Evolutionary conservation across 2,329 filamentous ascomycete species (phyloP).

Genomic region (Teratosphaeria gauchensis): DNA sequence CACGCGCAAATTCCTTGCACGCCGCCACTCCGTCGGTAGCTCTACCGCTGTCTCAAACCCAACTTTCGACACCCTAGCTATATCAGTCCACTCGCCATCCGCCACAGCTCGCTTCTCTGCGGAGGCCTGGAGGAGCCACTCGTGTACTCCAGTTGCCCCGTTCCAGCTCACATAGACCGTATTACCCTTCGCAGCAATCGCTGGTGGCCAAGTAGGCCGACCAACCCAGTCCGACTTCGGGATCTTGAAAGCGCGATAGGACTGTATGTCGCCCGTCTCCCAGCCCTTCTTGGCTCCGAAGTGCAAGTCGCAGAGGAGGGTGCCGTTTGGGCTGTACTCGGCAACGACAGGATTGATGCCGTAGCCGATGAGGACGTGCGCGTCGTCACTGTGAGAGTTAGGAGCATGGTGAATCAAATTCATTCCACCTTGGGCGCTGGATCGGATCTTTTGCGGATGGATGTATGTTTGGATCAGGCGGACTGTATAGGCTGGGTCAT

Average conservation of each 20-base stretch:
- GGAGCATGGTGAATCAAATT: background rate
- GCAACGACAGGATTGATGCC: constrained; percentile 20
- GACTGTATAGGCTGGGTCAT: constrained; percentile 10
- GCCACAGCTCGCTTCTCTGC: constrained; percentile 1
- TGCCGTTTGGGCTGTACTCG: constrained; percentile 15
- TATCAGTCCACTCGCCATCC: constrained; percentile 9
- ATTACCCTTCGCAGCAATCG: constrained; percentile 3
- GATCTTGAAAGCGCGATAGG: constrained; percentile 19
- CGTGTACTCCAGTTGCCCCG: constrained; percentile 17
- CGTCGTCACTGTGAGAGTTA: background rate
- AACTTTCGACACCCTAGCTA: constrained; percentile 6
- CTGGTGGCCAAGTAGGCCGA: constrained; percentile 9
- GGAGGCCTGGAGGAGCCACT: constrained; percentile 13
- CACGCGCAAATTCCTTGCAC: background rate
- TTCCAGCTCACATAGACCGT: constrained; percentile 18
- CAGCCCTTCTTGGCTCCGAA: constrained; percentile 17
- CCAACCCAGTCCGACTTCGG: constrained; percentile 13
- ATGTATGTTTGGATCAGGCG: constrained; percentile 13
- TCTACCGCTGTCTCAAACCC: constrained; percentile 14
- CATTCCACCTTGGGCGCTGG: constrained; percentile 16
- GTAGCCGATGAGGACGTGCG: constrained; percentile 18
- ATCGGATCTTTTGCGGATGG: constrained; percentile 13
- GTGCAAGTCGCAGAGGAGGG: constrained; percentile 17
- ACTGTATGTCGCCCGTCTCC: constrained; percentile 20
- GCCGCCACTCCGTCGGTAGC: constrained; percentile 1